phyloP scores from a whole-genome alignment of 2,329 filamentous ascomycete genomes.

The Talaromyces sp. region DNA sequence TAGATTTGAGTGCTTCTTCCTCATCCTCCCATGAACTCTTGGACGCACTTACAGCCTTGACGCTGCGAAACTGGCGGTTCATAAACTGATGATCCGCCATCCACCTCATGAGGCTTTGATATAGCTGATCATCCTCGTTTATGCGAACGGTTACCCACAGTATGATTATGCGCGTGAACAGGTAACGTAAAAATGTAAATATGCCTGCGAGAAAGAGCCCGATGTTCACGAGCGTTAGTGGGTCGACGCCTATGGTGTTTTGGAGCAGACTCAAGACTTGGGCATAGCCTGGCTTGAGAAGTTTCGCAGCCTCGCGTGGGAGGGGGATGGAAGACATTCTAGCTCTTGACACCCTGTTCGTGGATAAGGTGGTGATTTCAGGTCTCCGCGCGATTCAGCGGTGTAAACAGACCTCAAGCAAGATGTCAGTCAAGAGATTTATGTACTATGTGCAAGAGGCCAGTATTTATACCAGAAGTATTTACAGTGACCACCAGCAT shows the following conservation, averaged over 20 bases:
- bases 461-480: background rate
- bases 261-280: conserved; percentile 10
- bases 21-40: conserved; percentile 54
- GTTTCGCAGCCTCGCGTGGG: conserved; percentile 15
- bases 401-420: background rate
- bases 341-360: background rate
- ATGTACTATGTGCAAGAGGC: background rate
- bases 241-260: conserved; percentile 15
- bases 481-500: background rate
- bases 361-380: background rate
- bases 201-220: conserved; percentile 19
- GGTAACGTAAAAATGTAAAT: conserved; percentile 13
- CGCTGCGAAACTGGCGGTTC: conserved; percentile 47
- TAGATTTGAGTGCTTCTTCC: conserved; percentile 31
- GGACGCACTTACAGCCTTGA: conserved; percentile 56
- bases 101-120: conserved; percentile 58
- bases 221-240: conserved; percentile 17
- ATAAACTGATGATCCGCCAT: conserved; percentile 53
- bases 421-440: background rate
- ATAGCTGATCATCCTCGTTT: conserved; percentile 57
- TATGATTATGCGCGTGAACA: conserved; percentile 17
- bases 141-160: conserved; percentile 44
- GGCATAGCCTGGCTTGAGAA: conserved; percentile 16
- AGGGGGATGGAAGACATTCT: conserved; percentile 5
- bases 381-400: background rate